Evolutionary conservation across 257 asterid genomes (phyloP).

Genomic region (Solanum medicagineum): DNA sequence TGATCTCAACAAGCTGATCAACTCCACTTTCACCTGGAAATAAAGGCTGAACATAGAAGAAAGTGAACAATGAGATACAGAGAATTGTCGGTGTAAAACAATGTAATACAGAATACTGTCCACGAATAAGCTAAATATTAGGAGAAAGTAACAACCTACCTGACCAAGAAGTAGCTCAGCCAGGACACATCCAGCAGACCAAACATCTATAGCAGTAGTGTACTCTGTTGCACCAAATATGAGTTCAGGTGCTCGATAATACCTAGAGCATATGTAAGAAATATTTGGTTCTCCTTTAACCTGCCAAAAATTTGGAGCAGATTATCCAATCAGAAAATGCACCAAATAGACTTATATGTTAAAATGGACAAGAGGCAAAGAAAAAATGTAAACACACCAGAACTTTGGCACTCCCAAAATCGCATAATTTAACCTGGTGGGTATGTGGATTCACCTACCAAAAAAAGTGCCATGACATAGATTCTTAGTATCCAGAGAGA

Average conservation of each 20-base stretch:
- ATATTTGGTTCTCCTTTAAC: slow-evolving; percentile 51
- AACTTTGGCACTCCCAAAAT: slow-evolving; percentile 46
- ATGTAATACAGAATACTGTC: not conserved
- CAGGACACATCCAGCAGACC: slow-evolving; percentile 51
- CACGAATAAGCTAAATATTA: not conserved
- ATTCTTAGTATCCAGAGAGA: not conserved
- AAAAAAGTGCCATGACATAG: not conserved
- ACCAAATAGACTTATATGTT: not conserved
- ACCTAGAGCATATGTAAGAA: slow-evolving; percentile 49
- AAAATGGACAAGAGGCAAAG: not conserved
- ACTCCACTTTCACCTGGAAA: slow-evolving; percentile 99
- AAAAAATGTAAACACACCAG: slow-evolving; percentile 18
- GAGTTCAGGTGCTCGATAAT: slow-evolving; percentile 52
- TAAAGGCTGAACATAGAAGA: slow-evolving; percentile 47
- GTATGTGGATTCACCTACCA: slow-evolving; percentile 61
- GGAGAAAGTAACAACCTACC: slow-evolving; percentile 14
- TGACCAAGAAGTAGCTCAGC: slow-evolving; percentile 48
- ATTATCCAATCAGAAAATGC: not conserved
- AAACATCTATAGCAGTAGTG: slow-evolving; percentile 38
- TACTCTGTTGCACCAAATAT: slow-evolving; percentile 51
- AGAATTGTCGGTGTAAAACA: not conserved
- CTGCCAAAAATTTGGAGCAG: slow-evolving; percentile 6
- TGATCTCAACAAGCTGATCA: slow-evolving; percentile 96
- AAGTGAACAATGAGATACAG: not conserved
- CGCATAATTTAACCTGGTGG: slow-evolving; percentile 49